Conservation (phyloP, 495 filamentous ascomycete species). For the Lasiosphaeria ovina region DNA sequence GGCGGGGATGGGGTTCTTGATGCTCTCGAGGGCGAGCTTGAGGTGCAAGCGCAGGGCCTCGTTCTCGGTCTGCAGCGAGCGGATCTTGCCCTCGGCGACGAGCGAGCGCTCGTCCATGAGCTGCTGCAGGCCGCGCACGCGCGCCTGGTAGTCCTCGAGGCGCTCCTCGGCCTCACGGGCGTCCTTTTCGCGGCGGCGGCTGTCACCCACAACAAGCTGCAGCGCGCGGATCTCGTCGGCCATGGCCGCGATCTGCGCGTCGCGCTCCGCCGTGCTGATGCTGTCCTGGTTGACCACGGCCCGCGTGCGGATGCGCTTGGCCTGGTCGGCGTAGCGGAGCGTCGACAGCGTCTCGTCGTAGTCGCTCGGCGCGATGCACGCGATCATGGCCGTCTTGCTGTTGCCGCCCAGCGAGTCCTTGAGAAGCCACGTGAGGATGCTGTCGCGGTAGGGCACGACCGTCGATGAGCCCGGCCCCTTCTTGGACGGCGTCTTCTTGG, state of each 20-base stretch:
- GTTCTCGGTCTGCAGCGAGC: slow-evolving; percentile 80
- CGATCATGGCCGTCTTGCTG: slow-evolving; percentile 98
- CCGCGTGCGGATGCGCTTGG: slow-evolving; percentile 94
- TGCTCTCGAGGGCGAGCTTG: slow-evolving; percentile 76
- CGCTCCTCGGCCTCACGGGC: slow-evolving; percentile 61
- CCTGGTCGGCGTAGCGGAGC: slow-evolving; percentile 94
- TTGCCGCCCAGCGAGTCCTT: slow-evolving; percentile 96
- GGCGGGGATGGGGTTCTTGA: slow-evolving; percentile 81
- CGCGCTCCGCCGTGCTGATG: slow-evolving; percentile 80
- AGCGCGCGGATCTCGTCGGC: slow-evolving; percentile 83
- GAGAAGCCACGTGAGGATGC: slow-evolving; percentile 94
- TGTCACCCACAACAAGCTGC: slow-evolving; percentile 69
- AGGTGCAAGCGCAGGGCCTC: slow-evolving; percentile 84
- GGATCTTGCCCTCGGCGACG: slow-evolving; percentile 88
- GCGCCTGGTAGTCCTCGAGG: slow-evolving; percentile 88
- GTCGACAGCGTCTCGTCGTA: slow-evolving; percentile 97
- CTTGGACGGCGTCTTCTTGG: slow-evolving; percentile 52
- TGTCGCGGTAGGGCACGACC: slow-evolving; percentile 92
- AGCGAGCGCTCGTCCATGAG: slow-evolving; percentile 90
- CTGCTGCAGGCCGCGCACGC: slow-evolving; percentile 81
- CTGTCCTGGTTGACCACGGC: slow-evolving; percentile 95
- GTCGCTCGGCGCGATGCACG: slow-evolving; percentile 90
- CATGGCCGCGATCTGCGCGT: slow-evolving; percentile 92
- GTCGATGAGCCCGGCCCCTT: slow-evolving; percentile 28
- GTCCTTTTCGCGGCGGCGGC: slow-evolving; percentile 48